These are phyloP conservation scores for Cercospora sesami DNA, from an alignment of 2,329 filamentous ascomycete species.

Conservation along the genomic window DNA sequence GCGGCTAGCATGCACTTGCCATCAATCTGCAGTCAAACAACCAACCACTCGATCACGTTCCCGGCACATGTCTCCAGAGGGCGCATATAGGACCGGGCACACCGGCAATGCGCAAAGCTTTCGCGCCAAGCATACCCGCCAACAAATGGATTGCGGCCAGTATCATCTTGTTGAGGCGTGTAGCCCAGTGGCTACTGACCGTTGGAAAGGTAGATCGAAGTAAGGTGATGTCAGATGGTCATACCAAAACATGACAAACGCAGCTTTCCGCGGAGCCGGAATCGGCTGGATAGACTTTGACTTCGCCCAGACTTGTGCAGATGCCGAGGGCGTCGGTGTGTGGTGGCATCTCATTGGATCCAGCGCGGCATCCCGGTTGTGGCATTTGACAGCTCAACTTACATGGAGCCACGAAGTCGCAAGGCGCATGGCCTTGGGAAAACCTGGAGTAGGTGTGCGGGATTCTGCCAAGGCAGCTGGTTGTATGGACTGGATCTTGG, in stretches of 20 bases:
- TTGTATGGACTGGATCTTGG: neutral
- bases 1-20: neutral
- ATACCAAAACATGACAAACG: neutral
- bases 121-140: neutral
- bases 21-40: neutral
- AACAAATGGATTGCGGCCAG: neutral
- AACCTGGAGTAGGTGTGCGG: neutral
- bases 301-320: neutral
- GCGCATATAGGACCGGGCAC: neutral
- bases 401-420: neutral
- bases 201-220: neutral
- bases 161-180: neutral
- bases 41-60: neutral
- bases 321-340: neutral
- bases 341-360: neutral
- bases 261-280: neutral
- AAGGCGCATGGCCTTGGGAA: neutral
- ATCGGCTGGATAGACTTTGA: neutral
- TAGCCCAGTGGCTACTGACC: neutral
- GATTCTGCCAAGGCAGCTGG: neutral
- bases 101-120: neutral
- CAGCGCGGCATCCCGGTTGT: neutral
- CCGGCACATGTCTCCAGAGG: neutral
- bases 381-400: neutral
- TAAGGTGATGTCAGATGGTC: constrained; percentile 2